Base-by-base conservation (phyloP, 2,329 filamentous ascomycete species). In the Colletotrichum ledebouriae region DNA sequence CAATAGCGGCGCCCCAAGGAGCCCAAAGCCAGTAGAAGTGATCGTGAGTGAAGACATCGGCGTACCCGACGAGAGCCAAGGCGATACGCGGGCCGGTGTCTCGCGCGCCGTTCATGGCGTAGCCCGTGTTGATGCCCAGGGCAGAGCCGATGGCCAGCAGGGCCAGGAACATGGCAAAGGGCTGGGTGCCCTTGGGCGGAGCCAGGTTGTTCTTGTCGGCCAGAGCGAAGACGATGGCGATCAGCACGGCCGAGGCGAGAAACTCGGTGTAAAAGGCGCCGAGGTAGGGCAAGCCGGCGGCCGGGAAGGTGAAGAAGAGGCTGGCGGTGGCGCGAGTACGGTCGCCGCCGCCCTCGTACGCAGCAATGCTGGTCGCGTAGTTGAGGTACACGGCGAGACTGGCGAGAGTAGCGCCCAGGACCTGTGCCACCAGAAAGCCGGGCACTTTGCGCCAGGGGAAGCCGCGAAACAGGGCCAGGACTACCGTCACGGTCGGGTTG, bases 181-280 rank as follows among this genome's bases (percentile, higher is more conserved):
- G 76, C 50, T 79, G 77, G 72, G 79, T 80, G 6, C 79, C 79
- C 3, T 77, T 76, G 0, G 77, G 78, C 0, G 78, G 78, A 0
- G 78, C 75, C n/a, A 79, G 77, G 39, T 81, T 81, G 46, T 77
- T 75, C 44, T 79, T 77, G 55, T 80, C 79, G 3, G 77, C 78
- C 0, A 80, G 69, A 0, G 79, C 78, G 5, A 81, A 76, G 0
- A 80, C 77, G 1, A 76, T 76, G 15, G 80, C 76, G 72, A 76
- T 76, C 74, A 80, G 76, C 22, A 78, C 72, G 1, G 78, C 78
- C 0, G 76, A 75, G 1, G 76, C 78, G 1, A 79, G 74, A 1
- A 79, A 73, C 68, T 81, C 77, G 33, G 76, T 78, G 65, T 78
- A 75, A 67, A 80, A 76, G 0, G 78, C 78, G 12, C 73, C 10